Percentiles rank a stretch among this genome's conserved stretches.
These are phyloP conservation scores for Talaromyces amestolkiae DNA, from an alignment of 2,329 filamentous ascomycete species.

Conservation along the genomic window DNA sequence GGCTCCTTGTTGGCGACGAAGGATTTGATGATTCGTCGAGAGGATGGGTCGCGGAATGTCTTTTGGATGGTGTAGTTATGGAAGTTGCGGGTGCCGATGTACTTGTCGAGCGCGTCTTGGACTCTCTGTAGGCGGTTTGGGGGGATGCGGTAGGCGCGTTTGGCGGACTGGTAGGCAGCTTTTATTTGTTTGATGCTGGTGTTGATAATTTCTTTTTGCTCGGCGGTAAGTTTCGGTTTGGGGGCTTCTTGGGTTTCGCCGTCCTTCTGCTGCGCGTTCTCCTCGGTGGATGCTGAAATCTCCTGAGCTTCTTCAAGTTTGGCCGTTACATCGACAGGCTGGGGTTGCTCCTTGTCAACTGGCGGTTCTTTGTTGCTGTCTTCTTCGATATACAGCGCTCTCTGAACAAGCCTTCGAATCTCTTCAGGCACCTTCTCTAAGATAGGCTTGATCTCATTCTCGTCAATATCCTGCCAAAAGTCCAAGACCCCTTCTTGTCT, in stretches of 20 bases:
- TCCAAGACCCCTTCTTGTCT: constrained; percentile 73
- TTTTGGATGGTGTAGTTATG: constrained; percentile 99
- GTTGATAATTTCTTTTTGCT: constrained; percentile 53
- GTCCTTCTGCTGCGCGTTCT: constrained; percentile 11
- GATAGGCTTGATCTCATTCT: constrained; percentile 72
- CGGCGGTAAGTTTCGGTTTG: constrained; percentile 24
- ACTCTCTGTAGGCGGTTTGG: constrained; percentile 68
- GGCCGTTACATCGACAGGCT: constrained; percentile 13
- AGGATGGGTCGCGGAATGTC: constrained; percentile 72
- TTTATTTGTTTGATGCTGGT: constrained; percentile 72
- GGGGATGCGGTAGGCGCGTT: constrained; percentile 79
- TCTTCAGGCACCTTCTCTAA: constrained; percentile 47
- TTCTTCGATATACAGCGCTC: constrained; percentile 40
- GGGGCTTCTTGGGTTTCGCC: neutral
- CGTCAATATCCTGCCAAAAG: constrained; percentile 82
- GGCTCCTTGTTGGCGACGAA: constrained; percentile 75
- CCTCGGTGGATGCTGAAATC: neutral
- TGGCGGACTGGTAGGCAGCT: constrained; percentile 75
- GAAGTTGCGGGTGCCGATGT: constrained; percentile 83
- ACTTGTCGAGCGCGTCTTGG: constrained; percentile 70
- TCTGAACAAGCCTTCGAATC: constrained; percentile 40
- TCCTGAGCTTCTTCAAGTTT: neutral
- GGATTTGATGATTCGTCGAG: constrained; percentile 87
- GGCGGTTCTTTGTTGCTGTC: constrained; percentile 26
- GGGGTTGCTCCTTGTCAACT: constrained; percentile 22